These are phyloP conservation scores for Chlorella sorokiniana DNA, from an alignment of 139 green algal genomes.

Conservation along the genomic window DNA sequence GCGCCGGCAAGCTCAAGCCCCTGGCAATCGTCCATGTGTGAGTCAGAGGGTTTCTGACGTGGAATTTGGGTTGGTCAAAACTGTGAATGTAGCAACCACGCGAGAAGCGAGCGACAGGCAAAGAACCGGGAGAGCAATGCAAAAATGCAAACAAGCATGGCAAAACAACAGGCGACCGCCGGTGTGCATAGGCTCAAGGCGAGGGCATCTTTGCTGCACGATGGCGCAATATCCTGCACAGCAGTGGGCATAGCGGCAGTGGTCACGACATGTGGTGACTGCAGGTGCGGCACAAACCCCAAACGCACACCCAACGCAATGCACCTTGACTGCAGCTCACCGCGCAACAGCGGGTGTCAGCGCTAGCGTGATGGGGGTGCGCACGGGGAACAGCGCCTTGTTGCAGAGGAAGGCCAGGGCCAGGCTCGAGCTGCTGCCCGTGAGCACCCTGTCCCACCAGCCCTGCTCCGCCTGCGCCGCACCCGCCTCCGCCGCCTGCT, in stretches of 20 bases:
- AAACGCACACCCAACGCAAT: neutral
- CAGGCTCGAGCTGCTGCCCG: conserved; percentile 47
- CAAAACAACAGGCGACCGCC: neutral
- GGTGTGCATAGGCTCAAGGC: neutral
- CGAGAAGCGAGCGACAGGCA: no score
- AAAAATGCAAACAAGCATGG: neutral
- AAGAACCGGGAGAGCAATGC: neutral
- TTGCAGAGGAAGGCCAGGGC: conserved; percentile 64
- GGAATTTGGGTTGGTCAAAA: no score
- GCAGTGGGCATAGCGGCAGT: neutral
- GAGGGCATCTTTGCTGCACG: neutral
- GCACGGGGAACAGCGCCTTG: conserved; percentile 62
- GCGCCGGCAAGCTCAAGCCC: no score
- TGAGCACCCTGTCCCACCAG: conserved; percentile 51
- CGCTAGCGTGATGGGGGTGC: conserved; percentile 54
- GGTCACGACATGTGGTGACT: neutral
- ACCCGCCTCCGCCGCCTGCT: neutral
- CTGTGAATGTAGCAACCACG: no score
- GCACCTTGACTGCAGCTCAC: conserved; percentile 12
- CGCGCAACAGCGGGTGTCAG: conserved; percentile 59
- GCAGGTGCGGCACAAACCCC: neutral
- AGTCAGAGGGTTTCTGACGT: no score
- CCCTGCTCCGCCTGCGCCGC: conserved; percentile 12
- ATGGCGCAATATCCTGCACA: conserved; percentile 10
- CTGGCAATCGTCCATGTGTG: no score